Base-by-base conservation (phyloP, 352 stramenopile genomes). In the Phytophthora ramorum region DNA sequence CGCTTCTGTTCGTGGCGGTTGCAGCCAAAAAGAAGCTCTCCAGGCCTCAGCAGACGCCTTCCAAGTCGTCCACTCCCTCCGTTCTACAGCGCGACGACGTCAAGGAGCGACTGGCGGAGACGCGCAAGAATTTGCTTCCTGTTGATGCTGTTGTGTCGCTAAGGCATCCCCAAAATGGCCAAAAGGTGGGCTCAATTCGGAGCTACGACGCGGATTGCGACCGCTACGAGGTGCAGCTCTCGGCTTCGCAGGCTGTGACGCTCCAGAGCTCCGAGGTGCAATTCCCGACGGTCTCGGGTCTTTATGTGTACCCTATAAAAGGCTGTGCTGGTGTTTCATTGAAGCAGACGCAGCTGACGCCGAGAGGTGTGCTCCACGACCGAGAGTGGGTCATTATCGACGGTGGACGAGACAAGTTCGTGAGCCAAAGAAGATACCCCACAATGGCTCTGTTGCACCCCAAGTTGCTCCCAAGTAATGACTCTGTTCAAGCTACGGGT, bases 291-390 rank as follows among this genome's bases (percentile, higher is more conserved):
- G 76, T 93, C 19, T 38, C 52, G 1, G 86, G 84, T 1, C 69
- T 95, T 8, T 83, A 71, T 58, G 61, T 97, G 40, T 97, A 96
- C 66, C 89, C 89, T 28, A 78, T 97, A 71, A 96, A 97, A 67
- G 91, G 79, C n/a, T 95, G 87, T 62, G 71, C 66, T 46, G 83
- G 81, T 0, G 81, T 92, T n/a, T 68, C 74, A 3, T 40, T 96
- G 6, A 58, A 79, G 1, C 53, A 69, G 26, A 78, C 67, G 0
- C 41, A 77, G 40, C 69, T 93, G 41, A 87, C 83, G 3, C 77
- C 56, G 0, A 85, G 81, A 54, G 87, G 89, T 1, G 58, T 96
- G 28, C 45, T 71, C 10, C 77, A 91, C 55, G 89, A 97, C 63
- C 85, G 89, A 38, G 71, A 76, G 53, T 96, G 86, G 85, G 87